phyloP scores from a whole-genome alignment of 192 early-diverging fungal species.

The Coemansia sp. region DNA sequence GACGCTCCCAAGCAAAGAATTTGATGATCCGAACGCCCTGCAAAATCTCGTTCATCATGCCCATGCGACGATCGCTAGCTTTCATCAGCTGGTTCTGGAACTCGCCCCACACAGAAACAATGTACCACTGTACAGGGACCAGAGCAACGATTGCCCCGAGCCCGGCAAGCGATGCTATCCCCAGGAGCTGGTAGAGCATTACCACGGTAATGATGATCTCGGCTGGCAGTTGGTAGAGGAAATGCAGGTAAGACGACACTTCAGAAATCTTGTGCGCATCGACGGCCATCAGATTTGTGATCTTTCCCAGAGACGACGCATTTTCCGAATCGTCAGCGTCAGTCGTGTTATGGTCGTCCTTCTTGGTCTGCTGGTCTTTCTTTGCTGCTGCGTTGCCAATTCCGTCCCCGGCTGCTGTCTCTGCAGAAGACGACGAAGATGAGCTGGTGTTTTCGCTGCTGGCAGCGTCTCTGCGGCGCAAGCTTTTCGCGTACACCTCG shows the following conservation, averaged over 20 bases:
- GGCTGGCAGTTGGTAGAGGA: conserved; percentile 61
- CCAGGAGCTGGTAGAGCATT: conserved; percentile 74
- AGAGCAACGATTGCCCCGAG: conserved; percentile 64
- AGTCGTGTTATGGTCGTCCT: conserved; percentile 24
- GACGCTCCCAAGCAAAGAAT: conserved; percentile 80
- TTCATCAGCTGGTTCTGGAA: conserved; percentile 62
- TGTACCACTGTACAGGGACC: conserved; percentile 58
- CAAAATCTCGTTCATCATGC: conserved; percentile 78
- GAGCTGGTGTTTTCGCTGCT: conserved; percentile 6
- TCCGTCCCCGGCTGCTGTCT: not conserved
- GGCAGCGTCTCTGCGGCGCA: conserved; percentile 57
- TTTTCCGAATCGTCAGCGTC: conserved; percentile 35
- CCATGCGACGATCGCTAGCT: conserved; percentile 73
- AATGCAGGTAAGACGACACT: conserved; percentile 57
- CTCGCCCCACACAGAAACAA: conserved; percentile 55
- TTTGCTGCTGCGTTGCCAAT: not conserved
- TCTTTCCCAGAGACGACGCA: conserved; percentile 57
- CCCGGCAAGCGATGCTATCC: conserved; percentile 74
- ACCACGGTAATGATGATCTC: conserved; percentile 64
- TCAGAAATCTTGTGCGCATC: conserved; percentile 68
- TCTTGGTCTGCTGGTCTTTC: not conserved
- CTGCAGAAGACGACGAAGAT: not conserved
- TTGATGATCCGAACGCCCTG: conserved; percentile 93
- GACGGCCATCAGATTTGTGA: conserved; percentile 71
- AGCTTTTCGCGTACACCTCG: conserved; percentile 71